Percentiles rank a stretch among this genome's conserved stretches.
These are phyloP conservation scores for Ustilago tritici DNA, from an alignment of 1,284 basidiomycete species.

Conservation along the genomic window DNA sequence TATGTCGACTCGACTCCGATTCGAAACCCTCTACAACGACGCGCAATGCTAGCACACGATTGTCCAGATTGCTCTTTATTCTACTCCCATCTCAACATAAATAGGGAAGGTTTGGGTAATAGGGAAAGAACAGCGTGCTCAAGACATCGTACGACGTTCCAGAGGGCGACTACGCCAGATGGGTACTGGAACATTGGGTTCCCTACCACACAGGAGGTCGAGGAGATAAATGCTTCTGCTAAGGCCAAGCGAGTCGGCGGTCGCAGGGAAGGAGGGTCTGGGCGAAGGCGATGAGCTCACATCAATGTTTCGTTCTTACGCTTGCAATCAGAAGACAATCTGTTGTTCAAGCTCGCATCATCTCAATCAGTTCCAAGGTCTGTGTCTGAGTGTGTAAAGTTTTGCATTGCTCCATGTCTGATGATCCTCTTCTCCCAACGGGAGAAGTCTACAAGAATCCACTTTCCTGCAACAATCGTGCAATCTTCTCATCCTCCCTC, in stretches of 20 bases:
- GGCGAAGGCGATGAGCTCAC: background rate
- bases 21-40: slow-evolving; percentile 21
- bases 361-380: too few species aligned
- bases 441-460: slow-evolving; percentile 77
- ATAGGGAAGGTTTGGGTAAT: slow-evolving; percentile 2
- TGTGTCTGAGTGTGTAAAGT: background rate
- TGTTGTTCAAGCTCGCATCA: too few species aligned
- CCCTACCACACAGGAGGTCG: slow-evolving; percentile 37
- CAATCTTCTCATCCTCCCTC: slow-evolving; percentile 85
- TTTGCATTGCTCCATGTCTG: slow-evolving; percentile 3
- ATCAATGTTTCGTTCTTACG: too few species aligned
- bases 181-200: slow-evolving; percentile 52
- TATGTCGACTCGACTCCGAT: slow-evolving; percentile 31
- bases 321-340: too few species aligned
- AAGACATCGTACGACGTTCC: slow-evolving; percentile 29
- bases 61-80: slow-evolving; percentile 45
- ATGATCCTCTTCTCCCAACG: background rate
- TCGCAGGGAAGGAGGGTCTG: background rate
- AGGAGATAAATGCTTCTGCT: slow-evolving; percentile 24
- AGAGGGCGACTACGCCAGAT: slow-evolving; percentile 24
- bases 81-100: slow-evolving; percentile 23
- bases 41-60: slow-evolving; percentile 25
- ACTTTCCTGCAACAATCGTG: slow-evolving; percentile 84
- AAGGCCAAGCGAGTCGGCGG: background rate
- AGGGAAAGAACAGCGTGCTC: slow-evolving; percentile 28